Evolutionary conservation across 352 stramenopile genomes (phyloP).

Genomic region (Phytopythium mirpurense): DNA sequence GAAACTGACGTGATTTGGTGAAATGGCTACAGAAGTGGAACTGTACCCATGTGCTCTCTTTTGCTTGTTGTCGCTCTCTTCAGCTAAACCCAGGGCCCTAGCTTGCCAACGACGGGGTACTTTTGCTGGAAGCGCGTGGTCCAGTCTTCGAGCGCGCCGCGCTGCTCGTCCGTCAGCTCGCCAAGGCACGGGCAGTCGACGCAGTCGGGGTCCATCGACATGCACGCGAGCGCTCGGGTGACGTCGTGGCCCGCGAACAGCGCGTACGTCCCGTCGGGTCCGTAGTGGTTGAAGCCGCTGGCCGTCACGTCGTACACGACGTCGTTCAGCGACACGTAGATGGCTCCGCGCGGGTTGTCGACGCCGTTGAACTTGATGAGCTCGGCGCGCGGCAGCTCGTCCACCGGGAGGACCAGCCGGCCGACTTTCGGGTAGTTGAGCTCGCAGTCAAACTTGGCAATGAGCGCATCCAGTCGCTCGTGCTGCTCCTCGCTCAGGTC

Average conservation of each 20-base stretch:
- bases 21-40: no score
- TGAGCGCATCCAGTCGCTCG: constrained; percentile 58
- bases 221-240: constrained; percentile 89
- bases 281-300: constrained; percentile 89
- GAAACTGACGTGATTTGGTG: no score
- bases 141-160: constrained; percentile 91
- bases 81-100: constrained; percentile 8
- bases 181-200: constrained; percentile 77
- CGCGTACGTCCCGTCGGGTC: constrained; percentile 86
- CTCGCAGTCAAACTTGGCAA: constrained; percentile 82
- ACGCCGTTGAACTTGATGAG: constrained; percentile 72
- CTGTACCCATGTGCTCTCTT: no score
- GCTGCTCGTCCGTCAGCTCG: constrained; percentile 84
- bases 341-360: constrained; percentile 51
- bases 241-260: constrained; percentile 93
- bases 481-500: constrained; percentile 29
- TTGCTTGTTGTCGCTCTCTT: no score
- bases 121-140: constrained; percentile 89
- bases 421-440: constrained; percentile 89
- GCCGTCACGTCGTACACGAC: constrained; percentile 94
- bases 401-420: constrained; percentile 56
- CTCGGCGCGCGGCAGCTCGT: constrained; percentile 46
- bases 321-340: constrained; percentile 87
- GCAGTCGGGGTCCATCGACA: constrained; percentile 92
- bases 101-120: constrained; percentile 88